Evolutionary conservation across 768 basidiomycete species (phyloP), one percentile per base, ranked within the genome.

Genomic region (Mrakia gelida): DNA sequence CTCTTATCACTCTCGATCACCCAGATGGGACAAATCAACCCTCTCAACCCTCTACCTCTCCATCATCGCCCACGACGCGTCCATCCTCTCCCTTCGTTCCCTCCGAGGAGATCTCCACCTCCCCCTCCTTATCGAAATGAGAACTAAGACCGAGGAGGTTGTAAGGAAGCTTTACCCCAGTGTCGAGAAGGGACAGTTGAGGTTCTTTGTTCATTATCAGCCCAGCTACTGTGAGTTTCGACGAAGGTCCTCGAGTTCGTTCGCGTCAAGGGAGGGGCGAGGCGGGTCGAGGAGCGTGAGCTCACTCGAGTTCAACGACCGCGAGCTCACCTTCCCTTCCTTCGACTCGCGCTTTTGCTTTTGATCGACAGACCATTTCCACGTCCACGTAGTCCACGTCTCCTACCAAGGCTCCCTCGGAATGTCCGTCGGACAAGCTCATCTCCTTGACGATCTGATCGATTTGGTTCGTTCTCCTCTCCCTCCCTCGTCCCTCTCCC

Each of bases 171-270:
- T 88, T 80, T 99, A 92, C 89, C 75, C 75, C 1, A 90, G 89
- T 0, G 85, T 96, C 1, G 85, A 84, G 6, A 80, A 82, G 23
- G 91, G 90, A 4, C 87, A 89, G 15, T 82, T 97, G 78, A 86
- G 94, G 81, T 86, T 95, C 86, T 95, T 90, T 81, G 85, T 98
- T 21, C 97, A 99, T 83, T 99, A 99, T 83, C 95, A 97, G 82
- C 96, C 96, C 0, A 92, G 91, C 54, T 98, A 98, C 82, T 98
- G 95, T 95, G 77, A 80, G 38, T 38, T 8, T 38, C 38, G 38
- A 38, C 38, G 38, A 38, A 38, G 38, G 38, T n/a, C n/a, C n/a
- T 38, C 8, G 38, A 8, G 38, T 43, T 52, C 23, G 59, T 23
- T 23, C n/a, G 8, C 62, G 16, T 9, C 21, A n/a, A n/a, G n/a